Evolutionary conservation across 768 basidiomycete species (phyloP), one percentile per base, ranked within the genome.

Genomic region (Mycena latifolia): DNA sequence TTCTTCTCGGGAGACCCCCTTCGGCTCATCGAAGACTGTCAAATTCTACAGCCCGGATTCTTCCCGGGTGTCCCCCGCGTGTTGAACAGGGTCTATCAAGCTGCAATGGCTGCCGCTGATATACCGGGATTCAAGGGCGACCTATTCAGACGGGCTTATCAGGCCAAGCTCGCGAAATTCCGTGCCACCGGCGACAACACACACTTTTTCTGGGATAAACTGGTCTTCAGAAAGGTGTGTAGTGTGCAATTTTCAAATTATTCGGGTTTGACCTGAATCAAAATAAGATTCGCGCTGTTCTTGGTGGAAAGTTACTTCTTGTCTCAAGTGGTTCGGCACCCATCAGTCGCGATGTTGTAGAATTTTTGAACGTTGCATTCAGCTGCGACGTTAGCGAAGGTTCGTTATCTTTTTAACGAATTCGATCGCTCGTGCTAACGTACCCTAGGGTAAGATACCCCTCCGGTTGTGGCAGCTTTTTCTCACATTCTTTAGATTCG

Each of bases 181-280:
- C 85, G 81, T 68, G 73, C 83, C n/a, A 94, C 91, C 0, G 96
- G 95, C 29, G 79, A 85, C 55, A 79, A 82, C 57, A 91, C 85
- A 0, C 96, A 99, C 75, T 77, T 89, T 5, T 77, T 99, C 48
- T 98, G 94, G 89, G 98, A 99, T 74, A 86, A 84, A 50, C 74
- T 99, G 35, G 92, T 99, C 2, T 98, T 99, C 84, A 84, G 88
- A 68, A 99, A 99, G 90, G 95, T 93, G 55, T 59, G 80, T 70
- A 15, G 24, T 20, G 18, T 35, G 12, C 0, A 9, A 22, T 25
- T 7, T 28, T 17, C 22, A 25, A 33, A 63, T 17, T 29, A 7
- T 20, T 29, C n/a, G n/a, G n/a, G 51, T 27, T 46, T 25, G 39
- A 53, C 29, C 29, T 56, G 3, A 51, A 15, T 25, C 17, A n/a